Base-by-base conservation (phyloP, 1,284 basidiomycete genomes). In the Rhodofomes roseus region DNA sequence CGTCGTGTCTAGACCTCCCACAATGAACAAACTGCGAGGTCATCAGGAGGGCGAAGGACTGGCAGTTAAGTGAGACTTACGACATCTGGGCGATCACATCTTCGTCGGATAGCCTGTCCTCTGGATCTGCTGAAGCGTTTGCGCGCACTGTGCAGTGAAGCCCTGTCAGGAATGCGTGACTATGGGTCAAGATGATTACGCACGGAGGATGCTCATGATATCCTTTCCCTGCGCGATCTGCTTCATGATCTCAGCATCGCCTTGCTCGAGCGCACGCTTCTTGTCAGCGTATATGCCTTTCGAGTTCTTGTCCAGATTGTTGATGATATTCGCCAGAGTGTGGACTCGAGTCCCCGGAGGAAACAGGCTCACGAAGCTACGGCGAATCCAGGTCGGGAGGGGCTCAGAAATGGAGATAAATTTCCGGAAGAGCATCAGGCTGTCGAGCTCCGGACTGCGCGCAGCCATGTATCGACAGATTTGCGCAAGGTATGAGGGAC, bases 201-300 rank as follows among this genome's bases (percentile, higher is more conserved):
- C 39, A 72, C 71, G 36, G 20, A 74, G 56, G 16, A 69, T 63
- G 55, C 72, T 71, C 56, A 72, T 66, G 56, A 73, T 63, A 44
- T 73, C 71, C 53, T 66, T 68, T 4, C 70, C 70, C 37, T 70
- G 65, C 1, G 65, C 69, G 14, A 70, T 59, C 57, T 71, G 68
- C 31, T 64, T 56, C n/a, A 61, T 48, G 2, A 70, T 56, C 14
- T 61, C 62, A 27, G 67, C 66, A 31, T 72, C 71, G n/a, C 71
- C 70, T 7, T 51, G 40, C 27, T 64, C 56, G 3, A 74, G 50
- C 22, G 67, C 65, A 2, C 1, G 29, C 58, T 68, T 67, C 65
- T 69, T 73, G 12, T 44, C 55, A 11, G 56, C 55, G 22, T 58
- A 62, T 20, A 71, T 67, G 29, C 58, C 59, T 23, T 36, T 43